Conservation (phyloP, 805 yeast species). For the Metschnikowia santaceciliae region DNA sequence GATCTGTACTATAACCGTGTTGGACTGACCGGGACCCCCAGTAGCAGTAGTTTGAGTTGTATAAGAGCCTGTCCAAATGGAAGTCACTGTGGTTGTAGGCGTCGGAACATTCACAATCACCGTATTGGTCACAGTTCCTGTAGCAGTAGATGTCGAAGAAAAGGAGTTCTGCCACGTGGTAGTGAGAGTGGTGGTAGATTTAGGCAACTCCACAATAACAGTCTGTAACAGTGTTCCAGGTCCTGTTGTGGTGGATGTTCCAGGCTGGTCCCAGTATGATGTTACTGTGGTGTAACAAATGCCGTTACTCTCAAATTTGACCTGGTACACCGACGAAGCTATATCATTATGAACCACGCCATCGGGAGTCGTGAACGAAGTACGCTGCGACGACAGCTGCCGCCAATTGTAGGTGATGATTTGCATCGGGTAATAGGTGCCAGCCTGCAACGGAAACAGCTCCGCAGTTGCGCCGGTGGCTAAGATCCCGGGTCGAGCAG, state of each 20-base stretch:
- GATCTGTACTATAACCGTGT: constrained; percentile 12
- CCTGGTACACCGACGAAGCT: constrained; percentile 4
- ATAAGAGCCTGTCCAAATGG: constrained; percentile 9
- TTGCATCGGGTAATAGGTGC: constrained; percentile 1
- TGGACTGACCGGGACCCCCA: not conserved
- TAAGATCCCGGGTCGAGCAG: not conserved
- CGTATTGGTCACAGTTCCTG: not conserved
- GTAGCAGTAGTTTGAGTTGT: not conserved
- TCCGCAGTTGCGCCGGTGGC: not conserved
- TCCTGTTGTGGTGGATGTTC: constrained; percentile 1
- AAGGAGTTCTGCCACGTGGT: constrained; percentile 13
- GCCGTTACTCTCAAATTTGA: not conserved
- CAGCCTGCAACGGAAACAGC: not conserved
- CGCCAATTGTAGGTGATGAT: constrained; percentile 2
- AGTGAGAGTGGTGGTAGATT: constrained; percentile 14
- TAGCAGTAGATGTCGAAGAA: constrained; percentile 1
- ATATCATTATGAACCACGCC: not conserved
- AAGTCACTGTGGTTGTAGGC: constrained; percentile 7
- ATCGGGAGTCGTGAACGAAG: constrained; percentile 1
- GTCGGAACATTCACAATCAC: constrained; percentile 14
- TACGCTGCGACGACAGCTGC: not conserved
- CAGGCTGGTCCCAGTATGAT: not conserved
- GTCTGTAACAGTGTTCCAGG: constrained; percentile 1
- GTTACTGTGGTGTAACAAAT: not conserved
- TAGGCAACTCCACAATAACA: constrained; percentile 16